Conservation (phyloP, 208 protist genomes). For the Wallacemonas sp. region DNA sequence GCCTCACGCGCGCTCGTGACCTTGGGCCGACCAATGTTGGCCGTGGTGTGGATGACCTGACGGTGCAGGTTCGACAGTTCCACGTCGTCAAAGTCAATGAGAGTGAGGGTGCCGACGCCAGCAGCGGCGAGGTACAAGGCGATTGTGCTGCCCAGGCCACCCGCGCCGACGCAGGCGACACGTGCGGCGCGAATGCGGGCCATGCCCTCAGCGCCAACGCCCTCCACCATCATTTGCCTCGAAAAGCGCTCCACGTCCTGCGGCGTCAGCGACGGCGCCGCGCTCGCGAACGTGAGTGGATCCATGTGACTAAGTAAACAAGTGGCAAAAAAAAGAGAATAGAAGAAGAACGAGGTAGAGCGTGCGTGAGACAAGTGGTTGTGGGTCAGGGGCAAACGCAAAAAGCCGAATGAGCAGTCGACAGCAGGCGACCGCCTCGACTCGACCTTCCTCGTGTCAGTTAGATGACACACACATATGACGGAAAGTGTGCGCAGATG, state of each 20-base stretch:
- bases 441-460: no score
- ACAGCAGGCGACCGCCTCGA: no score
- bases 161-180: conserved; percentile 93
- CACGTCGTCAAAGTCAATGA: conserved; percentile 94
- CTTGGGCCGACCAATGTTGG: conserved; percentile 67
- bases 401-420: background rate
- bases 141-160: conserved; percentile 94
- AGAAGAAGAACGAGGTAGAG: conserved; percentile 5
- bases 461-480: no score
- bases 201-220: conserved; percentile 81
- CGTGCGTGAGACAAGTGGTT: no score
- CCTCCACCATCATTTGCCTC: conserved; percentile 87
- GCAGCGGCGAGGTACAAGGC: conserved; percentile 93
- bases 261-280: conserved; percentile 38
- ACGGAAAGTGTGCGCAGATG: no score
- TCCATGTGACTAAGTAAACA: background rate
- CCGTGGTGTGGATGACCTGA: conserved; percentile 91
- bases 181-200: conserved; percentile 44
- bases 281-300: conserved; percentile 17
- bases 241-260: conserved; percentile 87
- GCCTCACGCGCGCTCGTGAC: conserved; percentile 73
- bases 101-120: conserved; percentile 87
- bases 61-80: conserved; percentile 94
- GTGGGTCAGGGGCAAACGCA: background rate
- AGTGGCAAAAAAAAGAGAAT: background rate